Conservation (phyloP, 139 green algal genomes). For the Tetraselmis chui region DNA sequence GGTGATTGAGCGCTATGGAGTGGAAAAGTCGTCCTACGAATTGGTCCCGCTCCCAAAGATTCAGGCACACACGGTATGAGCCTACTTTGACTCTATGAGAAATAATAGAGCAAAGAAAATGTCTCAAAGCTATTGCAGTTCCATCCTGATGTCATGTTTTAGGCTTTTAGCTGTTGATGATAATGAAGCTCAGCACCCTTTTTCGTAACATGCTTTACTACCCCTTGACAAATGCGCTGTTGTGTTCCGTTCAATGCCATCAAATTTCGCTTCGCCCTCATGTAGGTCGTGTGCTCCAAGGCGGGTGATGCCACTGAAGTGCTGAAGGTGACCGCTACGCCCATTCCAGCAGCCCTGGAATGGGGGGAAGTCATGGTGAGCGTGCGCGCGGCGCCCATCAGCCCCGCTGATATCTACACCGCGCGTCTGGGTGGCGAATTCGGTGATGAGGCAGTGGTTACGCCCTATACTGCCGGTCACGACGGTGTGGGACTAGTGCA, state of each 20-base stretch:
- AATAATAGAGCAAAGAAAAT: too few species aligned
- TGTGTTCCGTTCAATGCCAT: too few species aligned
- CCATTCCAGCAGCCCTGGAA: constrained; percentile 58
- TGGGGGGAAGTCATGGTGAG: constrained; percentile 78
- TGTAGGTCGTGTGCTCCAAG: constrained; percentile 35
- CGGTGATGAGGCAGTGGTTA: constrained; percentile 22
- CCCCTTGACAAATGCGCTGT: too few species aligned
- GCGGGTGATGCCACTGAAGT: constrained; percentile 28
- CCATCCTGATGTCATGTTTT: too few species aligned
- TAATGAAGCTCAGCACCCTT: too few species aligned
- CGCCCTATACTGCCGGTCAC: constrained; percentile 63
- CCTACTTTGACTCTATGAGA: too few species aligned
- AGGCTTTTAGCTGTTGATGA: too few species aligned
- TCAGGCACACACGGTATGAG: constrained; percentile 12
- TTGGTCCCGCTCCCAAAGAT: constrained; percentile 52
- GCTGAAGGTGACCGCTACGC: constrained; percentile 30
- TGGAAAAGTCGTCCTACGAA: constrained; percentile 68
- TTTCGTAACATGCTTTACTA: too few species aligned
- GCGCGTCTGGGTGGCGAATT: constrained; percentile 57
- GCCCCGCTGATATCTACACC: constrained; percentile 64
- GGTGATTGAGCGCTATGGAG: constrained; percentile 57
- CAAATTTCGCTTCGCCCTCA: background rate
- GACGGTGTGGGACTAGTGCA: constrained; percentile 61
- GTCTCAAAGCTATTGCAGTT: too few species aligned
- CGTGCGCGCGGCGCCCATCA: constrained; percentile 36